phyloP scores from a whole-genome alignment of 2,329 filamentous ascomycete genomes.

The Ascocoryne sarcoides region DNA sequence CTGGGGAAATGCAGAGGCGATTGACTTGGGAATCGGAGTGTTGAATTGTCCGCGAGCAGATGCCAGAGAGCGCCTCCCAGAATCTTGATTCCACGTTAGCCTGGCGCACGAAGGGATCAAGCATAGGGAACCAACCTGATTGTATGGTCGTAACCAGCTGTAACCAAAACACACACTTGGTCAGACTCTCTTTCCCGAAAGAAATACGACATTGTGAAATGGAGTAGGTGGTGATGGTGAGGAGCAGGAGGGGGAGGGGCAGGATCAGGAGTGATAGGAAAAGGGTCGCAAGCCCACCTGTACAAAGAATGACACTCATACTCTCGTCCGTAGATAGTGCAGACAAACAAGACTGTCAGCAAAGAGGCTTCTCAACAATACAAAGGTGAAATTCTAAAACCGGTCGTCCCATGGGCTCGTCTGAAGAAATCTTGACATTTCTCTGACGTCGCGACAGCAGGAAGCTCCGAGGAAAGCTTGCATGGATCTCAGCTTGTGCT shows the following conservation, averaged over 20 bases:
- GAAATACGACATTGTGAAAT: neutral
- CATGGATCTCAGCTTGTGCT: no score
- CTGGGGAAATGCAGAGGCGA: constrained; percentile 93
- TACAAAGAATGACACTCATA: constrained; percentile 24
- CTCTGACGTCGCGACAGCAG: no score
- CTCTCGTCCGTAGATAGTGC: no score
- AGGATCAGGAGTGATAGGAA: neutral
- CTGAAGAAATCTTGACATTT: no score
- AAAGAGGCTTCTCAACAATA: no score
- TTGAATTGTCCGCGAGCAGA: constrained; percentile 95
- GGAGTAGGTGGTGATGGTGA: neutral
- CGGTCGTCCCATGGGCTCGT: no score
- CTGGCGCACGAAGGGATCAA: no score
- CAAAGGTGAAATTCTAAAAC: no score
- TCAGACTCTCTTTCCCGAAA: neutral
- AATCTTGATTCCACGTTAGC: constrained; percentile 56
- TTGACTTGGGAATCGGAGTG: constrained; percentile 98
- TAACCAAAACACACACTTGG: constrained; percentile 3
- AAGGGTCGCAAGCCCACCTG: constrained; percentile 14
- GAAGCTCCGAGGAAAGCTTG: no score
- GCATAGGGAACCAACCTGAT: constrained; percentile 58
- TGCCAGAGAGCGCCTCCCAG: constrained; percentile 96
- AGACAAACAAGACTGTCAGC: no score
- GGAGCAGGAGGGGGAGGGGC: neutral
- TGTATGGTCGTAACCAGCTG: constrained; percentile 67